These are phyloP conservation scores for Aspergillus felis DNA, from an alignment of 2,329 filamentous ascomycete species.

Conservation along the genomic window DNA sequence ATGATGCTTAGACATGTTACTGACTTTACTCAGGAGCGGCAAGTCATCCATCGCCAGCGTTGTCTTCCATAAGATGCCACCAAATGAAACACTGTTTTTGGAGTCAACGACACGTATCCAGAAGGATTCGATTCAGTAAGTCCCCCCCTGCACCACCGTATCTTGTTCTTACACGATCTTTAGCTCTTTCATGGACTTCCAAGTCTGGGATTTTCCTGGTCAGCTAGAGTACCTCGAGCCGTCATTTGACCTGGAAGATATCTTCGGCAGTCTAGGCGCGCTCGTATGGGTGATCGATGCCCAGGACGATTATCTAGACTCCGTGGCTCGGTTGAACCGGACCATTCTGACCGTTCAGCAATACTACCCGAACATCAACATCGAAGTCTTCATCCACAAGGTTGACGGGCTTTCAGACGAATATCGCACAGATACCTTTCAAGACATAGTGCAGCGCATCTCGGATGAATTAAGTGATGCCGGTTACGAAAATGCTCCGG, in stretches of 20 bases:
- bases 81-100: constrained; percentile 90
- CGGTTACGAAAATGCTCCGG: constrained; percentile 87
- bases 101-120: constrained; percentile 93
- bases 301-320: constrained; percentile 94
- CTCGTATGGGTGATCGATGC: constrained; percentile 98
- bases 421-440: constrained; percentile 91
- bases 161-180: constrained; percentile 1
- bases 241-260: constrained; percentile 83
- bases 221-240: constrained; percentile 91
- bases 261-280: constrained; percentile 91
- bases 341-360: constrained; percentile 88
- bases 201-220: constrained; percentile 96
- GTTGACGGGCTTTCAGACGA: constrained; percentile 97
- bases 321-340: constrained; percentile 77
- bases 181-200: constrained; percentile 98
- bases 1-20: neutral
- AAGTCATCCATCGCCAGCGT: constrained; percentile 98
- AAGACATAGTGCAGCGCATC: constrained; percentile 93
- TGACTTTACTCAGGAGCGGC: constrained; percentile 65
- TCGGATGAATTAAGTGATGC: constrained; percentile 93
- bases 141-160: constrained; percentile 9
- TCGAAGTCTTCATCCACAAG: constrained; percentile 99
- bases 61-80: constrained; percentile 97
- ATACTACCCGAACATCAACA: constrained; percentile 87
- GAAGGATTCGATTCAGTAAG: constrained; percentile 91